Evolutionary conservation across 2,329 filamentous ascomycete genomes (phyloP).

Genomic region (Colletotrichum chrysophilum): DNA sequence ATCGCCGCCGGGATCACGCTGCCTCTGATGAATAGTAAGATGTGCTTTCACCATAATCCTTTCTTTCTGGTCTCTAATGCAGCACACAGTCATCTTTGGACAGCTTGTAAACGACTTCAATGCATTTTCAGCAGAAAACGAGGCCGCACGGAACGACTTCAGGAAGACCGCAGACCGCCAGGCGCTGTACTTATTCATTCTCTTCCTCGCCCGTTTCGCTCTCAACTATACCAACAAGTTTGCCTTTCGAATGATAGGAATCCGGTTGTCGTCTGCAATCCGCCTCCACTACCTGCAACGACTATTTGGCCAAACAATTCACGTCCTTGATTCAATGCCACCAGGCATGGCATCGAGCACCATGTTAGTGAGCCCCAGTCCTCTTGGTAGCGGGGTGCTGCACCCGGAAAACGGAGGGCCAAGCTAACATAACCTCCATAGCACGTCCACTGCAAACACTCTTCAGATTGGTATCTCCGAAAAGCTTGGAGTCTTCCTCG

Average conservation of each 20-base stretch:
- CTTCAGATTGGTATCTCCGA: conserved; percentile 71
- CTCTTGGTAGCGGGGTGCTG: neutral
- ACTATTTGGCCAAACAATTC: conserved; percentile 69
- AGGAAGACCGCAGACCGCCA: conserved; percentile 45
- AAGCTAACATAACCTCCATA: neutral
- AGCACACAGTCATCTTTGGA: conserved; percentile 29
- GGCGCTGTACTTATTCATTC: conserved; percentile 70
- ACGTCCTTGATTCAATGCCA: conserved; percentile 70
- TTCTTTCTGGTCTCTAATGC: conserved; percentile 46
- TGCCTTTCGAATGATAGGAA: conserved; percentile 65
- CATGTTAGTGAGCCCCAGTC: conserved; percentile 39
- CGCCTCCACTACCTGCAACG: conserved; percentile 68
- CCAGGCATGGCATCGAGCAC: conserved; percentile 66
- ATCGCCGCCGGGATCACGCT: conserved; percentile 59
- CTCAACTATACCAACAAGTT: conserved; percentile 70
- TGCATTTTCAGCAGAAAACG: conserved; percentile 39
- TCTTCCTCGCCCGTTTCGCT: conserved; percentile 71
- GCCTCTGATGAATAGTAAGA: conserved; percentile 60
- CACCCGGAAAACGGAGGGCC: neutral
- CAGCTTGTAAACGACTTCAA: conserved; percentile 55
- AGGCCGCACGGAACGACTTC: conserved; percentile 43
- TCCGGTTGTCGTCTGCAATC: conserved; percentile 65
- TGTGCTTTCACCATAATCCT: conserved; percentile 28
- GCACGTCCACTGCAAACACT: conserved; percentile 65
- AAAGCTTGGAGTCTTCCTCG: conserved; percentile 64